These are phyloP conservation scores for Monosporozyma aerobia DNA, from an alignment of 805 yeast genomes.

Conservation along the genomic window DNA sequence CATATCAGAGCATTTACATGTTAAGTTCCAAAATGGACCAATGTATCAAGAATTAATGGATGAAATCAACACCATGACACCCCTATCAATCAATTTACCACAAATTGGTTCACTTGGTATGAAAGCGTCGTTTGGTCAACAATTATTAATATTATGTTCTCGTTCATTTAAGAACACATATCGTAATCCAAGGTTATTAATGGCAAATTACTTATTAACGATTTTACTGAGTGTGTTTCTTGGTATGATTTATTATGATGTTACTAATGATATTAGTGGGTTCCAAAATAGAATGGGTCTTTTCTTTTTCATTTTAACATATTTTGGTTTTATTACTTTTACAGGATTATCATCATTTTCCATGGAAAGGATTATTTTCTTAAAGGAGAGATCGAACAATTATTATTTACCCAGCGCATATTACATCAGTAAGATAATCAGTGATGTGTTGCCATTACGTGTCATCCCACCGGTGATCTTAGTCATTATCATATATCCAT, in stretches of 20 bases:
- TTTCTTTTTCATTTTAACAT: conserved; percentile 81
- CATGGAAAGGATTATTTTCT: conserved; percentile 76
- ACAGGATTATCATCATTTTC: conserved; percentile 89
- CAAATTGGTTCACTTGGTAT: conserved; percentile 3
- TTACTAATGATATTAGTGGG: conserved; percentile 85
- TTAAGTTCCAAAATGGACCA: conserved; percentile 28
- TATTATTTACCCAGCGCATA: conserved; percentile 85
- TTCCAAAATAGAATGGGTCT: conserved; percentile 92
- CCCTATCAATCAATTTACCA: not conserved
- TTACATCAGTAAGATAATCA: conserved; percentile 72
- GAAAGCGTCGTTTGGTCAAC: conserved; percentile 50
- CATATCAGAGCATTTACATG: conserved; percentile 15
- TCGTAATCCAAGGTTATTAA: conserved; percentile 80
- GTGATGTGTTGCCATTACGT: conserved; percentile 89
- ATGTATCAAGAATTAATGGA: conserved; percentile 23
- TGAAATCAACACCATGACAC: conserved; percentile 22
- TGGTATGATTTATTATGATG: conserved; percentile 75
- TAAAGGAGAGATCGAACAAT: conserved; percentile 89
- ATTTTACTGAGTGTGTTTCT: conserved; percentile 71
- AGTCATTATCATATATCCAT: conserved; percentile 74
- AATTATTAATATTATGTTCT: conserved; percentile 65
- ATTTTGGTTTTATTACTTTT: conserved; percentile 88
- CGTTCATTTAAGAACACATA: conserved; percentile 88
- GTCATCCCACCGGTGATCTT: conserved; percentile 85
- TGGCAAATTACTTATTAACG: conserved; percentile 77